Evolutionary conservation across 2,329 filamentous ascomycete genomes (phyloP).

Genomic region (Penicillium sp.): DNA sequence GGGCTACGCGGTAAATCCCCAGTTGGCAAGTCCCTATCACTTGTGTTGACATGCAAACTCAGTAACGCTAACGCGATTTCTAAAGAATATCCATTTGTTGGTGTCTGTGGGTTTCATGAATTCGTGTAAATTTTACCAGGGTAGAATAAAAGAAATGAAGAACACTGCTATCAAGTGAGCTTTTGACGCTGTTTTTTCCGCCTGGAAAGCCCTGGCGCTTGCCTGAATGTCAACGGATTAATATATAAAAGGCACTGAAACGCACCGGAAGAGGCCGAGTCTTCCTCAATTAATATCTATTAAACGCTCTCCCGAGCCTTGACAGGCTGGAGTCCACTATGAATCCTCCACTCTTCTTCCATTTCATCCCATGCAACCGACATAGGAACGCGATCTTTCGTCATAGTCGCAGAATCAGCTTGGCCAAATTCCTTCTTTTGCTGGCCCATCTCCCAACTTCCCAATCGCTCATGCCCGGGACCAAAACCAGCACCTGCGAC

Average conservation of each 20-base stretch:
- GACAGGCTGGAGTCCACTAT: conserved; percentile 43
- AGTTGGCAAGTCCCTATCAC: too few relatives aligned
- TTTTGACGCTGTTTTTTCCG: too few relatives aligned
- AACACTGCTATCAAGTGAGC: too few relatives aligned
- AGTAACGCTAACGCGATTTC: too few relatives aligned
- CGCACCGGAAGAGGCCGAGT: conserved; percentile 43
- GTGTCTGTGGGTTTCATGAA: too few relatives aligned
- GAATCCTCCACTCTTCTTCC: background rate
- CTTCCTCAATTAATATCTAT: conserved; percentile 9
- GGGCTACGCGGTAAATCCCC: too few relatives aligned
- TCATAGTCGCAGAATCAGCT: conserved; percentile 4
- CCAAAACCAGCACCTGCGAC: conserved; percentile 17
- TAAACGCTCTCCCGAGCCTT: conserved; percentile 50
- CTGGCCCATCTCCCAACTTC: conserved; percentile 57
- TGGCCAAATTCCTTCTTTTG: conserved; percentile 25
- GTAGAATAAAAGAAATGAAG: too few relatives aligned
- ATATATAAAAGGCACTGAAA: conserved; percentile 49
- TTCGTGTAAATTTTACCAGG: too few relatives aligned
- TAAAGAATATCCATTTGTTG: too few relatives aligned
- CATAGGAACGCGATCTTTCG: conserved; percentile 20
- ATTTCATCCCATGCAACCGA: background rate
- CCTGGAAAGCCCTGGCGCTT: too few relatives aligned
- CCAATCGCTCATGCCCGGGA: conserved; percentile 52
- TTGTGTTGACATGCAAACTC: too few relatives aligned
- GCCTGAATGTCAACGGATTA: background rate